Conservation (phyloP, 2,329 filamentous ascomycete genomes). For the Berkeleyomyces basicola region DNA sequence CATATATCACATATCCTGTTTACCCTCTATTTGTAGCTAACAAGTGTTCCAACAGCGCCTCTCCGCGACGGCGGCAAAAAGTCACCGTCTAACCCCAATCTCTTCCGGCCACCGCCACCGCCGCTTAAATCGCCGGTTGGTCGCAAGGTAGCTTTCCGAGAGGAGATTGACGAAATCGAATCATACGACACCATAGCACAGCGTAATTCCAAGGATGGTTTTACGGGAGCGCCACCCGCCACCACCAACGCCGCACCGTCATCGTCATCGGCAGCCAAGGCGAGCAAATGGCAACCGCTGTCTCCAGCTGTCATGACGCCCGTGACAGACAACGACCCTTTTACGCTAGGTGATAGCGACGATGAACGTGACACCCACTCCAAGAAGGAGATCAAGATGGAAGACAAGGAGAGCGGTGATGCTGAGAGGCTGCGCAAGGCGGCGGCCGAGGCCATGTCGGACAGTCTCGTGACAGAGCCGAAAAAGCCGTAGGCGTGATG, state of each 20-base stretch:
- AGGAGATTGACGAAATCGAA: conserved; percentile 56
- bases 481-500: conserved; percentile 14
- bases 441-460: conserved; percentile 43
- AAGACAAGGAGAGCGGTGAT: conserved; percentile 41
- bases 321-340: conserved; percentile 67
- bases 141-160: conserved; percentile 40
- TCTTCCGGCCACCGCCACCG: conserved; percentile 52
- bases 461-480: conserved; percentile 32
- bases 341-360: conserved; percentile 89
- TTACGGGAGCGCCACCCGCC: conserved; percentile 1
- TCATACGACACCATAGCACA: conserved; percentile 53
- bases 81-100: conserved; percentile 56
- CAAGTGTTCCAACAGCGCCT: conserved; percentile 28
- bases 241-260: conserved; percentile 13
- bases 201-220: conserved; percentile 31
- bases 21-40: conserved; percentile 17
- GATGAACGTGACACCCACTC: conserved; percentile 54
- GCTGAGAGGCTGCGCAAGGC: conserved; percentile 48
- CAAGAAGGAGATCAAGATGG: conserved; percentile 28
- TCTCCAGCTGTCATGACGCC: conserved; percentile 48
- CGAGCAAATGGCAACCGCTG: conserved; percentile 94
- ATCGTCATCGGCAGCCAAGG: conserved; percentile 35
- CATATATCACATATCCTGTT: neutral
- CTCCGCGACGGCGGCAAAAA: conserved; percentile 31
- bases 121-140: conserved; percentile 35